Conservation (phyloP, 2,329 filamentous ascomycete genomes). For the Triangularia setosa region DNA sequence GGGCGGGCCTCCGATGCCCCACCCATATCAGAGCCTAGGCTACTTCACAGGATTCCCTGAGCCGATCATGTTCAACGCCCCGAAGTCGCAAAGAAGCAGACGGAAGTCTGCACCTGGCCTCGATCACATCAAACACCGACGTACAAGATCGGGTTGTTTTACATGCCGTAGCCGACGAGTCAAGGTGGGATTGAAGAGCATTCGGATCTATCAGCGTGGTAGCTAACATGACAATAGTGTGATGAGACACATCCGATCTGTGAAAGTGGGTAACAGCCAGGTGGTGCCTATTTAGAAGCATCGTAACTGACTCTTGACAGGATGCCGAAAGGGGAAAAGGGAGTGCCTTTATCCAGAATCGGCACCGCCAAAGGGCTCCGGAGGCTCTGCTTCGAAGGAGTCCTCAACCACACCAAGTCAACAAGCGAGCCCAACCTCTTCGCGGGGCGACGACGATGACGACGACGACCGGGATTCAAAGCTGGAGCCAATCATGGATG, state of each 20-base stretch:
- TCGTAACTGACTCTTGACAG: conserved; percentile 40
- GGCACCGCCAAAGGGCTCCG: conserved; percentile 41
- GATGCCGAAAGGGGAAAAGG: conserved; percentile 86
- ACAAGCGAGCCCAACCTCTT: conserved; percentile 50
- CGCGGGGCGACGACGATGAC: conserved; percentile 51
- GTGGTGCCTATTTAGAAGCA: neutral
- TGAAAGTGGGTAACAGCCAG: conserved; percentile 51
- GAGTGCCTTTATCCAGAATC: conserved; percentile 87
- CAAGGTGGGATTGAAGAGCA: conserved; percentile 50
- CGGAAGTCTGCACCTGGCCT: conserved; percentile 48
- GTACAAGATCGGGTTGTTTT: conserved; percentile 89
- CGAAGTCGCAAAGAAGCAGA: conserved; percentile 47
- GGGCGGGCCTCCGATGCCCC: conserved; percentile 35
- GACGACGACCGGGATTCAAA: conserved; percentile 45
- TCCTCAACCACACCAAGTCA: conserved; percentile 31
- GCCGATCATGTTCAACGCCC: conserved; percentile 44
- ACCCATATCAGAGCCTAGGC: conserved; percentile 44
- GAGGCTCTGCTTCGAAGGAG: conserved; percentile 37
- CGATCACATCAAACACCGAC: conserved; percentile 85
- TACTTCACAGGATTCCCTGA: conserved; percentile 51
- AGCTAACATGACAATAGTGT: conserved; percentile 54
- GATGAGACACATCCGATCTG: conserved; percentile 86
- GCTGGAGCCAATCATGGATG: conserved; percentile 53
- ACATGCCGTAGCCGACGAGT: conserved; percentile 87
- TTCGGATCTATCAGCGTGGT: neutral